Evolutionary conservation across 495 filamentous ascomycete species (phyloP), one percentile per base, ranked within the genome.

Genomic region (Talaromyces ruber): DNA sequence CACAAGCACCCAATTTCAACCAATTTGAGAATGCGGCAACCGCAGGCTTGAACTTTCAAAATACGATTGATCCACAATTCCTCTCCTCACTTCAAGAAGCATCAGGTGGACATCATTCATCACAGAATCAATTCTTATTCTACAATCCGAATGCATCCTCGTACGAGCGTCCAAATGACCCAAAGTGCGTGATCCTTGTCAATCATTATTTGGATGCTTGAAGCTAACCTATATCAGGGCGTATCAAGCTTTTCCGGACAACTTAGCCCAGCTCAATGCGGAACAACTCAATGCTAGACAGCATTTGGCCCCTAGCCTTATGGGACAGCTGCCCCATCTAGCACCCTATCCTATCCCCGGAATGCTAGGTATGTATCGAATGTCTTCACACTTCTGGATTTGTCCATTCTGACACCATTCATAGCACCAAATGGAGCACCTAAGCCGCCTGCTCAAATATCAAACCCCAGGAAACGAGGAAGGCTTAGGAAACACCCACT

Each of bases 11-110:
- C 22, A 30, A 47, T 28, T 65, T 69, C 11, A 68, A 68, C 57
- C 71, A 73, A 18, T 79, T 70, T 60, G 16, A 68, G 22, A 68
- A 71, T 8, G 28, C 37, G 37, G 14, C 70, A n/a, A 65, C 67
- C 16, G 58, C 69, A 1, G 65, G 39, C 25, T 62, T 72, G 6
- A 57, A 67, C 1, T 66, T 68, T 21, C 72, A 71, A 58, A 67
- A 71, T 21, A 77, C 76, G 6, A 79, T 80, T 59, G 73, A 80
- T 52, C 77, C 77, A 0, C 72, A 72, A 25, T 80, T 71, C 59
- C 67, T 79, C 0, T 70, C 69, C 30, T 57, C 71, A 12, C 28
- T 53, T 22, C 70, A 67, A 29, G 69, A 70, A 61, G 58, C 66
- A 21, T 60, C 65, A 24, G 67, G 47, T 47, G 64, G 67, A 22